These are phyloP conservation scores for Astrothelium macrocarpum DNA, from an alignment of 495 filamentous ascomycete species.

Conservation along the genomic window DNA sequence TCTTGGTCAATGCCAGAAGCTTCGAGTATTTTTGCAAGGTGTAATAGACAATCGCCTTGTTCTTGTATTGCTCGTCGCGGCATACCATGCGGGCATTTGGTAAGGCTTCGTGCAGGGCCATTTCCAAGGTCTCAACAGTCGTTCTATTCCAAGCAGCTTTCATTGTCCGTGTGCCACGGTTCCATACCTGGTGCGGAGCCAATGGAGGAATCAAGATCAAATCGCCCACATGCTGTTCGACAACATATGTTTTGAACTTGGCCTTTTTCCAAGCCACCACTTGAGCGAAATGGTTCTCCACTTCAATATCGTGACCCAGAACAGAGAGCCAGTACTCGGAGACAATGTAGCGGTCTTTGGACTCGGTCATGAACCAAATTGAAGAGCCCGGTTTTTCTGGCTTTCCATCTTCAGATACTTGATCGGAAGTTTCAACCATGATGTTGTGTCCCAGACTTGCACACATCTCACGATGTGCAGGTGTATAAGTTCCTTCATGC, in stretches of 20 bases:
- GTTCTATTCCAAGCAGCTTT: constrained; percentile 99
- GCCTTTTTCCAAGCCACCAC: constrained; percentile 87
- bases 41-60: constrained; percentile 87
- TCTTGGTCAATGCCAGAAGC: constrained; percentile 47
- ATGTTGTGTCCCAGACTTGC: constrained; percentile 92
- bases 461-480: constrained; percentile 96
- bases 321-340: constrained; percentile 86
- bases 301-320: constrained; percentile 89
- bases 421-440: constrained; percentile 78
- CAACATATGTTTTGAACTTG: constrained; percentile 82
- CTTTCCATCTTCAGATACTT: constrained; percentile 48
- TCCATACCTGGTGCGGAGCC: constrained; percentile 98
- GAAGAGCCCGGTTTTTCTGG: constrained; percentile 72
- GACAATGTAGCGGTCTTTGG: constrained; percentile 74
- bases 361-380: constrained; percentile 97
- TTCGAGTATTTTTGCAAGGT: constrained; percentile 67
- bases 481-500: constrained; percentile 95
- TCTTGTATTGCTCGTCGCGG: constrained; percentile 98
- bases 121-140: constrained; percentile 76
- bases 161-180: constrained; percentile 85
- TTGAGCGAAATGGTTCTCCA: constrained; percentile 92
- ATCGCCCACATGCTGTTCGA: constrained; percentile 87
- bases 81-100: constrained; percentile 84
- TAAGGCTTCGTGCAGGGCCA: constrained; percentile 77
- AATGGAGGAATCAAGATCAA: constrained; percentile 93